Base-by-base conservation (phyloP, 768 basidiomycete genomes). In the Termitomyces sp. region DNA sequence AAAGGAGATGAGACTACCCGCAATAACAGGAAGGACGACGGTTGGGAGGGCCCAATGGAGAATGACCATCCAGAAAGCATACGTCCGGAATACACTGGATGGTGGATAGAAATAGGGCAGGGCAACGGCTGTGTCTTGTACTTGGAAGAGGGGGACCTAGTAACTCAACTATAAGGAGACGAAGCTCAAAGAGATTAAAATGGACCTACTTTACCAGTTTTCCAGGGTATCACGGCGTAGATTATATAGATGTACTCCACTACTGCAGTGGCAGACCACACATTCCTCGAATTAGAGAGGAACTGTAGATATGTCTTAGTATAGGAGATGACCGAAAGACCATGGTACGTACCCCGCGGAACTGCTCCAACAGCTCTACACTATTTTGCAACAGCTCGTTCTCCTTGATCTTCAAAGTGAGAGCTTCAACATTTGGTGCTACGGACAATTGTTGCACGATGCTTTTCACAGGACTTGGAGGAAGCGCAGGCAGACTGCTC, bases 1-100 rank as follows among this genome's bases (percentile, higher is more conserved):
- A 73, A 89, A 89, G 10, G 86, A 86, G 62, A 89, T 80, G 40
- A 89, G 61, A 38, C 74, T 75, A 1, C 86, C 87, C 29, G 82
- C 67, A 19, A 87, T 53, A 17, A 73, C 69, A 14, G 87, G 87
- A n/a, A 86, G 62, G 41, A 89, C 53, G 34, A 89, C 59, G 14
- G 85, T 76, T 4, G 87, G 87, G 41, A 87, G 63, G 29, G 75
- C 74, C 87, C 87, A 89, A 62, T 87, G 82, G 7, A 81, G 59
- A 11, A 89, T 68, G 38, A 82, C 77, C 31, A 71, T 68, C 80
- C 82, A 84, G 55, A 86, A 81, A 2, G 75, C 73, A 16, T 64
- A 63, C 10, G 77, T 75, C 50, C 74, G 72, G 68, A 87, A 77
- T 11, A 73, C 73, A 43, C 58, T 57, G 8, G 72, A 59, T 0